Percentiles rank a stretch among this genome's conserved stretches.
These are phyloP conservation scores for Trichoderma aggressivum DNA, from an alignment of 2,329 filamentous ascomycete species.

Conservation along the genomic window DNA sequence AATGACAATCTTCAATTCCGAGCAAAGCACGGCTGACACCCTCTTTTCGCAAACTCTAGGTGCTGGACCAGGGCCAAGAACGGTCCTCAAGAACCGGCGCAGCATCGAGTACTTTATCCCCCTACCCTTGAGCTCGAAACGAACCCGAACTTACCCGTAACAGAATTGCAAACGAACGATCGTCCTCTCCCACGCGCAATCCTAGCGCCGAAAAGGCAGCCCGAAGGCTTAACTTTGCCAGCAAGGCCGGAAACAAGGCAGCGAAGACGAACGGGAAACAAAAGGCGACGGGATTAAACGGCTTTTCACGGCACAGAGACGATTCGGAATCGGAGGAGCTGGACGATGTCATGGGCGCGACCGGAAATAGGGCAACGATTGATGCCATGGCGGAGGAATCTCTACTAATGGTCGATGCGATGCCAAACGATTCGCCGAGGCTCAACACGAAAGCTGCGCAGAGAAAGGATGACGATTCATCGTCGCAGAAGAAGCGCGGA, in stretches of 20 bases:
- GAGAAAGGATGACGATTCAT: slow-evolving; percentile 21
- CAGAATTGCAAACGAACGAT: slow-evolving; percentile 36
- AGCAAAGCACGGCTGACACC: neutral
- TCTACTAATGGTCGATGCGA: slow-evolving; percentile 40
- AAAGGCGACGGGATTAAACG: slow-evolving; percentile 23
- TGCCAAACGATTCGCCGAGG: slow-evolving; percentile 23
- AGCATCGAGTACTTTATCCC: slow-evolving; percentile 47
- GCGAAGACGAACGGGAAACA: slow-evolving; percentile 28
- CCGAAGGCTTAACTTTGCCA: slow-evolving; percentile 52
- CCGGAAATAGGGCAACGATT: slow-evolving; percentile 27
- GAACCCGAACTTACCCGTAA: slow-evolving; percentile 48
- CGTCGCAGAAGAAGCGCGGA: slow-evolving; percentile 12
- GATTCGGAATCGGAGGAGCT: slow-evolving; percentile 27
- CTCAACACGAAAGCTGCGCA: neutral
- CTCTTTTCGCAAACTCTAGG: slow-evolving; percentile 34
- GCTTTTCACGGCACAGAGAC: slow-evolving; percentile 27
- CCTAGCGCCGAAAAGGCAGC: slow-evolving; percentile 35
- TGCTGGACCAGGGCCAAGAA: slow-evolving; percentile 51
- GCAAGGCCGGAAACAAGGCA: slow-evolving; percentile 21
- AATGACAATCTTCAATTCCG: neutral
- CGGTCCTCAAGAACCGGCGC: slow-evolving; percentile 50
- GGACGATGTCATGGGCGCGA: slow-evolving; percentile 24
- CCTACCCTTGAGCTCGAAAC: slow-evolving; percentile 53
- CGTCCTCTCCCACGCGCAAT: slow-evolving; percentile 48
- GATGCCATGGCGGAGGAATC: slow-evolving; percentile 40